Evolutionary conservation across 2,329 filamentous ascomycete species (phyloP).

Genomic region (Fusarium sp.): DNA sequence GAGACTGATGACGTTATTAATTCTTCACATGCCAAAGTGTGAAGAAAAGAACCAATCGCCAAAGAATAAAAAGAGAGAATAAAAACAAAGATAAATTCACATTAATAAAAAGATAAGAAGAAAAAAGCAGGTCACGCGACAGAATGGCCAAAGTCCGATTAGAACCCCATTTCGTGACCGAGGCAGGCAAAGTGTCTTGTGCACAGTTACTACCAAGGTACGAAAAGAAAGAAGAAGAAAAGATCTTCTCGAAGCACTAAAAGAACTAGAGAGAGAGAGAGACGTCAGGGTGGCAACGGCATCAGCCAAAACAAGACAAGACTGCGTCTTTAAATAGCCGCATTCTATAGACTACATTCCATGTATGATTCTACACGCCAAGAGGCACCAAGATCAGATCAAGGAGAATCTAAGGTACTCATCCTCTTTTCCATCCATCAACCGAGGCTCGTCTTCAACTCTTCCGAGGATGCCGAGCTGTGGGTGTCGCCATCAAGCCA

Average conservation of each 20-base stretch:
- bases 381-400: neutral
- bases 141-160: slow-evolving; percentile 3
- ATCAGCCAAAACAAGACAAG: neutral
- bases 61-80: neutral
- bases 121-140: slow-evolving; percentile 41
- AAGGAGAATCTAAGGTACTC: too few species aligned
- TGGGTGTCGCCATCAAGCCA: neutral
- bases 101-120: slow-evolving; percentile 16
- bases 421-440: neutral
- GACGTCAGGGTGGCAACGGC: slow-evolving; percentile 29
- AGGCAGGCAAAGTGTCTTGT: slow-evolving; percentile 39
- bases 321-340: neutral
- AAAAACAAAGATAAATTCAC: neutral
- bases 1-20: slow-evolving; percentile 31
- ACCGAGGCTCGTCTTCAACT: slow-evolving; percentile 13
- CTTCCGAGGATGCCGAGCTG: neutral
- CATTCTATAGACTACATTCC: neutral
- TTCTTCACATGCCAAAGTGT: slow-evolving; percentile 35
- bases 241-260: neutral
- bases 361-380: neutral
- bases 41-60: slow-evolving; percentile 17
- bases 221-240: too few species aligned
- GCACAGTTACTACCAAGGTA: slow-evolving; percentile 36
- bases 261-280: neutral
- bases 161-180: slow-evolving; percentile 37